A percentile compares a stretch with the other conserved stretches of the same genome.
phyloP scores from a whole-genome alignment of 371 early-diverging fungal genomes.

The Mucor lusitanicus region DNA sequence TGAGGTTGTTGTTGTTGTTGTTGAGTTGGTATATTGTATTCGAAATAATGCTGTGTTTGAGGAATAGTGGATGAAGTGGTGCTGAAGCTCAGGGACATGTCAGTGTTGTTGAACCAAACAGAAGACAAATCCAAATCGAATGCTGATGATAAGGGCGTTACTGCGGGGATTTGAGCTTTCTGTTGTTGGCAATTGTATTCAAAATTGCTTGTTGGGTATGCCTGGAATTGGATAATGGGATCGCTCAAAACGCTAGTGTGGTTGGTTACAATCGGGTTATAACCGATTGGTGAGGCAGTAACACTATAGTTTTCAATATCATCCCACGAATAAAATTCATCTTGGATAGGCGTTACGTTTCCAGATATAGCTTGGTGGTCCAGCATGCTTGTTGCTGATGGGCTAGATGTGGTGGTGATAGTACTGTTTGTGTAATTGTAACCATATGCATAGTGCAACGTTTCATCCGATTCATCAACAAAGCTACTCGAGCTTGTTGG shows the following conservation, averaged over 20 bases:
- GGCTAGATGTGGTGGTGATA: conserved; percentile 10
- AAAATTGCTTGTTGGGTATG: neutral
- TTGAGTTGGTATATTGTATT: conserved; percentile 11
- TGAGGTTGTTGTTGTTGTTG: neutral
- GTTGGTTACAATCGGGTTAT: conserved; percentile 5
- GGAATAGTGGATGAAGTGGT: conserved; percentile 5
- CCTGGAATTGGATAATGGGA: conserved; percentile 3
- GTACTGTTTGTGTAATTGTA: conserved; percentile 19
- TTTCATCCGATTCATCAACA: conserved; percentile 23
- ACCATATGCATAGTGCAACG: conserved; percentile 25
- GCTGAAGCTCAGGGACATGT: neutral
- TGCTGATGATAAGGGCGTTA: neutral
- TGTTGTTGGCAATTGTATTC: neutral
- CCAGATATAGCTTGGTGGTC: conserved; percentile 21
- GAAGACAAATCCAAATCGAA: neutral
- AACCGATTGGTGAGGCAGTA: conserved; percentile 19
- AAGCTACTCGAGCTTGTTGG: conserved; percentile 15
- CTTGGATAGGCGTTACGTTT: conserved; percentile 17
- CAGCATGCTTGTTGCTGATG: conserved; percentile 17
- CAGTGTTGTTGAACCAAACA: neutral
- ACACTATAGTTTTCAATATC: conserved; percentile 2
- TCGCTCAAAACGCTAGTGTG: neutral
- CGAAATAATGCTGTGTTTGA: conserved; percentile 3
- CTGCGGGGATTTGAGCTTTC: neutral
- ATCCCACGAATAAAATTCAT: conserved; percentile 24